Conservation (phyloP, 1,139 yeast species). For the Kurtzmaniella quercitrusa region DNA sequence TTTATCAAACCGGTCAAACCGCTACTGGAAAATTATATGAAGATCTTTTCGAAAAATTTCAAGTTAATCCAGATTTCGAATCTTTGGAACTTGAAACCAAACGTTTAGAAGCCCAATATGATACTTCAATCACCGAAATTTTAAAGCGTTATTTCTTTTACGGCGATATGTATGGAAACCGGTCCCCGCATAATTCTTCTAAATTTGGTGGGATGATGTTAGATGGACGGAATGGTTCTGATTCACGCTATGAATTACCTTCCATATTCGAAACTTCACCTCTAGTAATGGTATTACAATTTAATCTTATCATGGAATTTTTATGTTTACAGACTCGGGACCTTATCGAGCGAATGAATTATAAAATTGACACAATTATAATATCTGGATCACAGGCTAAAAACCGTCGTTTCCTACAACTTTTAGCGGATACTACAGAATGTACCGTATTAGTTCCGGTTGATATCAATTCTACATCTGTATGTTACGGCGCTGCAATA, state of each 20-base stretch:
- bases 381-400: conserved; percentile 52
- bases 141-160: conserved; percentile 38
- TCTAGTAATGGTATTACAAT: conserved; percentile 31
- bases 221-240: conserved; percentile 38
- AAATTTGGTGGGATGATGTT: conserved; percentile 44
- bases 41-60: conserved; percentile 35
- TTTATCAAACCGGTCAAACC: conserved; percentile 55
- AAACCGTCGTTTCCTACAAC: conserved; percentile 36
- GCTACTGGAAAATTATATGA: conserved; percentile 54
- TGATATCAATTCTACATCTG: conserved; percentile 10
- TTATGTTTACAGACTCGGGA: conserved; percentile 45
- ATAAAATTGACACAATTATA: conserved; percentile 23
- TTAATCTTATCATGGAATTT: conserved; percentile 46
- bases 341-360: conserved; percentile 16
- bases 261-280: conserved; percentile 8
- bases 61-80: conserved; percentile 18
- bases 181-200: conserved; percentile 53
- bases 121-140: conserved; percentile 22
- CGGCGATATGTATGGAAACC: conserved; percentile 55
- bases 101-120: conserved; percentile 13
- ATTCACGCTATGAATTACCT: conserved; percentile 14
- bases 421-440: conserved; percentile 22
- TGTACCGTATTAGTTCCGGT: conserved; percentile 10
- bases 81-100: conserved; percentile 29
- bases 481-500: conserved; percentile 37